These are phyloP conservation scores for Phytophthora aleatoria DNA, from an alignment of 352 stramenopile genomes.

Conservation along the genomic window DNA sequence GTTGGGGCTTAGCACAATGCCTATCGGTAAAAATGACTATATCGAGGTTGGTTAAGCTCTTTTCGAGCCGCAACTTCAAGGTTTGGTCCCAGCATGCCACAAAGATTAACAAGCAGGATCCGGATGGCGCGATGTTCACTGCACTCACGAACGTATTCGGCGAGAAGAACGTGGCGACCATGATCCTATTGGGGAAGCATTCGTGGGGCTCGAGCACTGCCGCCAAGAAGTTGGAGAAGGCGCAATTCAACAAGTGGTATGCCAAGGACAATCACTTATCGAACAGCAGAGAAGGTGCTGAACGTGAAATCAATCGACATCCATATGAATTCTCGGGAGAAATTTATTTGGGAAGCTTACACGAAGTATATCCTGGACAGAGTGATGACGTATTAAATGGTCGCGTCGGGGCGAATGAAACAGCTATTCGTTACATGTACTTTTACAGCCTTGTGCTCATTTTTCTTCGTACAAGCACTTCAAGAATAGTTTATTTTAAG, in stretches of 20 bases:
- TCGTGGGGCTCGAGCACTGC: background rate
- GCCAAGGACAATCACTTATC: background rate
- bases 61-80: constrained; percentile 3
- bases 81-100: background rate
- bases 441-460: too few relatives aligned
- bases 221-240: background rate
- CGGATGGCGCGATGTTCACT: background rate
- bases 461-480: too few relatives aligned
- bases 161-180: background rate
- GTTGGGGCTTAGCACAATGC: constrained; percentile 1
- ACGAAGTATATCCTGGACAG: background rate
- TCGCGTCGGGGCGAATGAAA: too few relatives aligned
- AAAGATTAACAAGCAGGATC: too few relatives aligned
- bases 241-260: constrained; percentile 1
- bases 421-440: too few relatives aligned
- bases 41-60: background rate
- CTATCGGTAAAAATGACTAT: background rate
- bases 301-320: background rate
- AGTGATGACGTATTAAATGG: background rate
- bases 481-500: too few relatives aligned
- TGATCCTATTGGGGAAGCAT: constrained; percentile 2
- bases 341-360: background rate
- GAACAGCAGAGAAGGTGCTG: background rate
- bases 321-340: background rate
- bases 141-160: constrained; percentile 1